Conservation (phyloP, 257 asterid species). For the Solanum megistacrolobum region DNA sequence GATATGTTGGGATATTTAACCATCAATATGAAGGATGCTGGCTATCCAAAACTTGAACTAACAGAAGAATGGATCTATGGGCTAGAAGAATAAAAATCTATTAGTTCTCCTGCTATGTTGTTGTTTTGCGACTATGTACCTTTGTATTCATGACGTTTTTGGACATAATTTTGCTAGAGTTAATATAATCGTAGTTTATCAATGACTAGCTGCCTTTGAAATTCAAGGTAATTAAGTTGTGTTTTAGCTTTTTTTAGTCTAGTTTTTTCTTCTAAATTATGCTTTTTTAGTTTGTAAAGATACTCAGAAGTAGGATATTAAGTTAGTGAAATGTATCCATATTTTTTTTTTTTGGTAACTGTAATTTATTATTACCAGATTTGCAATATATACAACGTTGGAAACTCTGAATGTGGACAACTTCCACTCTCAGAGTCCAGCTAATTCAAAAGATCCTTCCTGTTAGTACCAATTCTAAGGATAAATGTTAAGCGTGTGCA, state of each 20-base stretch:
- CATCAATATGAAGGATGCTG: slow-evolving; percentile 51
- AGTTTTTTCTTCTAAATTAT: background rate
- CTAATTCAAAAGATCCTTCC: no score
- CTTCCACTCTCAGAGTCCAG: no score
- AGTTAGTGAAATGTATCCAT: background rate
- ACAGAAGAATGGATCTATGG: slow-evolving; percentile 18
- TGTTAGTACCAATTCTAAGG: no score
- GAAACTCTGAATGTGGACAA: no score
- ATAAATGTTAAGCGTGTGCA: no score
- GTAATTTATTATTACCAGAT: no score
- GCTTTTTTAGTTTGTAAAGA: background rate
- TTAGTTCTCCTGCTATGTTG: background rate
- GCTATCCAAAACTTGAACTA: slow-evolving; percentile 22
- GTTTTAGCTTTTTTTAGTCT: background rate
- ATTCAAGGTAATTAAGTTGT: background rate
- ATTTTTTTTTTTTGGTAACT: background rate
- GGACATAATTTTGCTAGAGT: background rate
- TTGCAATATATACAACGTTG: no score
- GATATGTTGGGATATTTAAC: slow-evolving; percentile 37
- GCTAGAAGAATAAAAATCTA: slow-evolving; percentile 4
- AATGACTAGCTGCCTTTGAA: background rate
- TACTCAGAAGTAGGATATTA: background rate
- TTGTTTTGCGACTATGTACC: background rate
- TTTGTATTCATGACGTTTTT: background rate
- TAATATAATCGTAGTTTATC: background rate